Evolutionary conservation across 73 alveolate genomes (phyloP), one percentile per base, ranked within the genome.

Genomic region (Paramecium sexaurelia): DNA sequence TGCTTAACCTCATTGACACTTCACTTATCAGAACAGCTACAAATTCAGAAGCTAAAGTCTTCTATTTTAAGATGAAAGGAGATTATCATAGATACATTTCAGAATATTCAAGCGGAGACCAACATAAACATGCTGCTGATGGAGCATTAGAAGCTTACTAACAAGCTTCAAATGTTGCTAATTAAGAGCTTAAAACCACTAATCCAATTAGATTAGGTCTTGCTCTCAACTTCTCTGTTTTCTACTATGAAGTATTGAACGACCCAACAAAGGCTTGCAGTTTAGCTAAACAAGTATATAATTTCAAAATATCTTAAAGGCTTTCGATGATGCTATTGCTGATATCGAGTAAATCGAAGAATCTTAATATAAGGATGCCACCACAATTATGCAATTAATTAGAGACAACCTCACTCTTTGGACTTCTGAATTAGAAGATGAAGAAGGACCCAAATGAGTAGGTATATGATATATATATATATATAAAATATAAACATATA

Each of bases 21-120:
- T 55, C 67, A 75, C 88, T 96, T 41, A 85, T 97, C 89, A 94
- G 93, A 78, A 95, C 92, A 56, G 97, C 96, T 37, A 73, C 95
- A 45, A 94, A 90, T 45, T 96, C 90, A 47, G 99, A 97, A 91
- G 92, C 98, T 39, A 95, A 97, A 92, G 97, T 97, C 55, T 98
- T 96, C 96, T 98, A 89, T 95, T 83, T 91, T 55, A 98, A 98
- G 95, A 96, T 98, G 97, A 97, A 97, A 84, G 99, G 98, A n/a
- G 99, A 98, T 88, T 97, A 96, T 85, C 96, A 96, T 92, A 96
- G 99, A 93, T 97, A 96, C 87, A 95, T 97, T 32, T 96, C 98
- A 19, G 99, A 97, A 92, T 94, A 91, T 94, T 97, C 98, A 27
- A 66, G 91, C 45, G 99, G 97, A 45, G 98, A 92, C 41, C 83